Percentiles rank a stretch among this genome's conserved stretches.
phyloP scores from a whole-genome alignment of 176 grass and related monocot species.

The Oryza brachyantha region DNA sequence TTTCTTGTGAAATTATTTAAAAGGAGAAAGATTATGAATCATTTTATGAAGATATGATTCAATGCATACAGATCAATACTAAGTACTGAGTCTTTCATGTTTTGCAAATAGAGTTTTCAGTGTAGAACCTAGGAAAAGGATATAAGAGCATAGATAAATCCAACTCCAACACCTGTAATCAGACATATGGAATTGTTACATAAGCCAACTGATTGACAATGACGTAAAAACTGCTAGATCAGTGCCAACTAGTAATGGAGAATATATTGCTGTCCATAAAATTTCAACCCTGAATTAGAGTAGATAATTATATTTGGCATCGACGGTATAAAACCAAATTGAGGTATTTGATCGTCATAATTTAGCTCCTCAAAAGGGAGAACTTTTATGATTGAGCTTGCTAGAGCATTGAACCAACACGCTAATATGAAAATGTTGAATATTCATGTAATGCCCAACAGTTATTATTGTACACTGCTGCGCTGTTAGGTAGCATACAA shows the following conservation, averaged over 20 bases:
- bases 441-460: neutral
- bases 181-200: constrained; percentile 19
- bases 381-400: neutral
- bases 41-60: too few relatives aligned
- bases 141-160: constrained; percentile 99
- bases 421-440: neutral
- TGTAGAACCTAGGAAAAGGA: constrained; percentile 51
- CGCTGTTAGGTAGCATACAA: neutral
- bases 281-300: neutral
- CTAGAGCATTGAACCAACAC: neutral
- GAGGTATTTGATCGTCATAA: neutral
- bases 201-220: neutral
- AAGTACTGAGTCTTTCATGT: neutral
- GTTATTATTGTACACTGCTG: neutral
- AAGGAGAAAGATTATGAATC: neutral
- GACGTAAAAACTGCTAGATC: neutral
- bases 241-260: neutral
- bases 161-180: constrained; percentile 86
- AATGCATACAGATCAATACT: too few relatives aligned
- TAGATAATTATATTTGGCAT: neutral
- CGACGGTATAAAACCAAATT: neutral
- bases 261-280: neutral
- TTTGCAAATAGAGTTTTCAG: constrained; percentile 12
- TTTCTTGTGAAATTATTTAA: constrained; percentile 3
- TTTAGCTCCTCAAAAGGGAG: neutral